A percentile compares a stretch with the other conserved stretches of the same genome.
These are phyloP conservation scores for Lasiodiplodia citricola DNA, from an alignment of 2,329 filamentous ascomycete species.

Conservation along the genomic window DNA sequence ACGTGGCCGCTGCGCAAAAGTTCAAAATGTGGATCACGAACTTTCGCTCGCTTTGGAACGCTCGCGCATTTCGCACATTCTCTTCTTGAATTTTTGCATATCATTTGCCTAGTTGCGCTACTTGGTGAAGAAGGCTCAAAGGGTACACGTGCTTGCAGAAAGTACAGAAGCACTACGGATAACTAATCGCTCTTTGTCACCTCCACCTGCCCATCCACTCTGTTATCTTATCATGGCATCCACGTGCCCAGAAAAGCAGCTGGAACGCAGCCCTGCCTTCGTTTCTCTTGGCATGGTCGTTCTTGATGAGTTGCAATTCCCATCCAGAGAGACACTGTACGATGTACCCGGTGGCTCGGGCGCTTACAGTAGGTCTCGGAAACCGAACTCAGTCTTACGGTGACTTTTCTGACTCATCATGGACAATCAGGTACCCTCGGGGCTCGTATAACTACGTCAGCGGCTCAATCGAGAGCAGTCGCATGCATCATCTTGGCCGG, in stretches of 20 bases:
- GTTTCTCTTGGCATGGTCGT: not conserved
- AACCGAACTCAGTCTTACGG: not conserved
- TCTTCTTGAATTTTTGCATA: not conserved
- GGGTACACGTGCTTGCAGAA: too few species aligned
- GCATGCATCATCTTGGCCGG: not conserved
- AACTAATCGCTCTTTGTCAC: not conserved
- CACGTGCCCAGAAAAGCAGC: not conserved
- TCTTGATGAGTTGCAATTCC: not conserved
- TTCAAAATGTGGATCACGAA: not conserved
- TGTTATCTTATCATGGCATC: not conserved
- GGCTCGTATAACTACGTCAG: not conserved
- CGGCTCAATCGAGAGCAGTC: not conserved
- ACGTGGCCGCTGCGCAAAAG: not conserved
- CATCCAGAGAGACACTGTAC: not conserved
- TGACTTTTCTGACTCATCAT: not conserved
- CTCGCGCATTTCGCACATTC: not conserved
- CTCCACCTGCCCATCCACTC: not conserved
- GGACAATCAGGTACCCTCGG: not conserved
- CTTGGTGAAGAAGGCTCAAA: too few species aligned
- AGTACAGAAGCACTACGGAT: too few species aligned
- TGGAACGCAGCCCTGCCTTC: not conserved
- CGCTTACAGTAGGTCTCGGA: not conserved
- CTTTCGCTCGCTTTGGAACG: not conserved
- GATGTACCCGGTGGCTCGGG: not conserved
- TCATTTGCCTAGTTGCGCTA: too few species aligned